Base-by-base conservation (phyloP, 208 protist genomes). In the Trypanosoma boissoni region DNA sequence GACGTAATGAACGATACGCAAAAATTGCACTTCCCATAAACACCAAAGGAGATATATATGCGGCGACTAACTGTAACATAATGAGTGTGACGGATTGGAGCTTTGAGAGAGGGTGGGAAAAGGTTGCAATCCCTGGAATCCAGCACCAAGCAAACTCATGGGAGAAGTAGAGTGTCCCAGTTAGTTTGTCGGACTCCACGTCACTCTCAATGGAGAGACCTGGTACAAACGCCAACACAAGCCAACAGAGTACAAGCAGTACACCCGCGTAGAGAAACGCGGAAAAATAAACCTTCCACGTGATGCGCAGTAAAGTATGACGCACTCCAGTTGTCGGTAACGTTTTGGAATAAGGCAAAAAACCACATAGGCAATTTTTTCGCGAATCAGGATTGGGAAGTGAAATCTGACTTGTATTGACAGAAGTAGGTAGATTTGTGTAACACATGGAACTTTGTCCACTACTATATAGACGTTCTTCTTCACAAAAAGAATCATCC, bases 111-210 rank as follows among this genome's bases (percentile, higher is more conserved):
- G 3, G 12, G 3, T 41, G 42, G 18, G 56, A 18, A 28, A 50
- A 12, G 21, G 29, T n/a, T 32, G 16, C 14, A 26, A 5, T 18
- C 32, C 8, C n/a, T 3, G 59, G 59, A 10, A 65, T 65, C 59
- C 59, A 65, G 14, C 59, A 65, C 59, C 59, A 65, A 32, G 59
- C 59, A 26, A 65, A 20, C 20, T 56, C 34, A 26, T 65, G 46
- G 3, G 59, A 52, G 27, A 65, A 65, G 36, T 46, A 65, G 24
- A 58, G 34, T 7, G 45, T 29, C 5, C 31, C 21, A 42, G 18
- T 2, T 31, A n/a, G n/a, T n/a, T 0, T 20, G n/a, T 0, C n/a
- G 37, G 20, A 12, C 26, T 32, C 52, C 10, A 31, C 2, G 24
- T 8, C 16, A 24, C 16, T 16, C 16, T 7, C 26, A 27, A 62